These are phyloP conservation scores for Cyberlindnera veronae DNA, from an alignment of 805 yeast genomes.

Conservation along the genomic window DNA sequence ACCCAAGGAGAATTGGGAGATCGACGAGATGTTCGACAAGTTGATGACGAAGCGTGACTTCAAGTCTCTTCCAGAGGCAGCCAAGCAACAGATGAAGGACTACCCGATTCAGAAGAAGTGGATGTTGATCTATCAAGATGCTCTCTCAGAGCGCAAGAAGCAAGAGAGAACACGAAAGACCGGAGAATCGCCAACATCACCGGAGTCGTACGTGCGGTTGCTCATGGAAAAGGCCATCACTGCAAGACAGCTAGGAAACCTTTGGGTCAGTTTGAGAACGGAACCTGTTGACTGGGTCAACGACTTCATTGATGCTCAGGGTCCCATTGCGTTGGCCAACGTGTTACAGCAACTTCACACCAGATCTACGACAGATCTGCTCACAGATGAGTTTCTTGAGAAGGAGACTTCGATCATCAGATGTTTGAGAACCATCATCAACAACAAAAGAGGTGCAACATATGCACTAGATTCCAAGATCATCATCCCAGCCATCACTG, in stretches of 20 bases:
- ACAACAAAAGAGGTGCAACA: conserved; percentile 58
- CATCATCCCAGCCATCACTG: conserved; percentile 58
- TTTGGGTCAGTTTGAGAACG: conserved; percentile 90
- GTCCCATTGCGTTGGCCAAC: conserved; percentile 72
- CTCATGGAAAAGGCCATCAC: conserved; percentile 69
- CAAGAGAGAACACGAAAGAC: conserved; percentile 33
- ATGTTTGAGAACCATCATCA: conserved; percentile 72
- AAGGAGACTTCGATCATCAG: conserved; percentile 73
- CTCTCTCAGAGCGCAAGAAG: conserved; percentile 69
- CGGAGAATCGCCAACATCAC: conserved; percentile 37
- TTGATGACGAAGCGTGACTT: conserved; percentile 84
- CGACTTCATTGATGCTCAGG: conserved; percentile 73
- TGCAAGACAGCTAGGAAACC: conserved; percentile 67
- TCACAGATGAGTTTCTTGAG: conserved; percentile 48
- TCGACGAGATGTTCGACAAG: conserved; percentile 72
- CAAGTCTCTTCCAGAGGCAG: conserved; percentile 62
- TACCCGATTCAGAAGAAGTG: conserved; percentile 81
- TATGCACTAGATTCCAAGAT: conserved; percentile 44
- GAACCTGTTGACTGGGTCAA: conserved; percentile 85
- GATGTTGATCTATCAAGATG: conserved; percentile 87
- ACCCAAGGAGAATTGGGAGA: conserved; percentile 62
- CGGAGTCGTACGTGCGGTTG: conserved; percentile 71
- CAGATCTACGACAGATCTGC: conserved; percentile 25
- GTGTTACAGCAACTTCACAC: conserved; percentile 52
- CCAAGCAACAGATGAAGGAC: conserved; percentile 70